Conservation (phyloP, 371 early-diverging fungal genomes). For the Syncephalastrum sp. region DNA sequence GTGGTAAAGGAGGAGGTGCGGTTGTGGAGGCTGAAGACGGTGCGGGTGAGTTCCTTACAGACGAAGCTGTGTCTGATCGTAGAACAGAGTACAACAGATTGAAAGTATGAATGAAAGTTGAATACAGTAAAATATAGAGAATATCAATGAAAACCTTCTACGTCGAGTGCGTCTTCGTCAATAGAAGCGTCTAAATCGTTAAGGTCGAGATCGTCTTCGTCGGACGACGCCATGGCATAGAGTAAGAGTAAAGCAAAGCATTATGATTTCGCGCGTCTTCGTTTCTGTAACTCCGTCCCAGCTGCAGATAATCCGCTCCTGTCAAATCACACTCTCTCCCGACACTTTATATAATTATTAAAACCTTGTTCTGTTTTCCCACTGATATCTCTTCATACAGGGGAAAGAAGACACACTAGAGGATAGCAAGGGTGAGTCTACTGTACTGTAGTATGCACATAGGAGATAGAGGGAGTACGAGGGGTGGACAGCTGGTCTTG, state of each 20-base stretch:
- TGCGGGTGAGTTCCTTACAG: constrained; percentile 12
- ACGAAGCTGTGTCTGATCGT: constrained; percentile 4
- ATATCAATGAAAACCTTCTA: constrained; percentile 23
- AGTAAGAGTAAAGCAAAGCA: constrained; percentile 1
- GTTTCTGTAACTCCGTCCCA: neutral
- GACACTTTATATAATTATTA: too few relatives aligned
- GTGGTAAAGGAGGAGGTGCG: constrained; percentile 4
- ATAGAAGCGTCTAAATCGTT: constrained; percentile 34
- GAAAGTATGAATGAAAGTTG: too few relatives aligned
- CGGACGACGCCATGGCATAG: constrained; percentile 36
- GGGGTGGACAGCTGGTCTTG: too few relatives aligned
- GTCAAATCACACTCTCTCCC: neutral
- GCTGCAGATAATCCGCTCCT: neutral
- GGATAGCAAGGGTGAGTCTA: neutral
- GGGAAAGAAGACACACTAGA: constrained; percentile 1
- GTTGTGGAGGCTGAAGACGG: constrained; percentile 4
- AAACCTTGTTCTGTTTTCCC: too few relatives aligned
- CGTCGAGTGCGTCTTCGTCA: constrained; percentile 40
- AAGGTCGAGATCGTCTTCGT: constrained; percentile 47
- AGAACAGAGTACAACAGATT: neutral
- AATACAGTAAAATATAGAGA: too few relatives aligned
- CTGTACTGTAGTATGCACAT: too few relatives aligned
- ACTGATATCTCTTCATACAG: neutral
- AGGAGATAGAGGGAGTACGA: too few relatives aligned
- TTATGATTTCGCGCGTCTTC: neutral